A percentile compares a stretch with the other conserved stretches of the same genome.
Evolutionary conservation across 352 stramenopile species (phyloP).

Genomic region (Pythium dissimile): DNA sequence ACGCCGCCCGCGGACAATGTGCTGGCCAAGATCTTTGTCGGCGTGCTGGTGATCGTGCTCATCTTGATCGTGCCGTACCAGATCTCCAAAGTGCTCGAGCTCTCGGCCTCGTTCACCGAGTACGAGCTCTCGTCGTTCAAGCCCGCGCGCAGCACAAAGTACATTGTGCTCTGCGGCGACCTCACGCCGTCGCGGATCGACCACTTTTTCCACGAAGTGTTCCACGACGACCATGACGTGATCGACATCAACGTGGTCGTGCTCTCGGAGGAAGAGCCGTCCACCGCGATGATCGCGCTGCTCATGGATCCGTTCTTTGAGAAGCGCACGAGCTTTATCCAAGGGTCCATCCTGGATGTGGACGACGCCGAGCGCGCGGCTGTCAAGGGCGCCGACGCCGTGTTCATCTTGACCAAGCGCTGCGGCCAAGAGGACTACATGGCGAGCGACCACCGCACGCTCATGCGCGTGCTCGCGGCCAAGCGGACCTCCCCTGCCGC

Average conservation of each 20-base stretch:
- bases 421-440: slow-evolving; percentile 66
- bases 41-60: slow-evolving; percentile 76
- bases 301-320: slow-evolving; percentile 84
- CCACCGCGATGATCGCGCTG: slow-evolving; percentile 67
- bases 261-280: slow-evolving; percentile 70
- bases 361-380: slow-evolving; percentile 73
- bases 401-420: slow-evolving; percentile 74
- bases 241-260: slow-evolving; percentile 78
- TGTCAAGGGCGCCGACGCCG: slow-evolving; percentile 56
- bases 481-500: slow-evolving; percentile 55
- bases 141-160: slow-evolving; percentile 47
- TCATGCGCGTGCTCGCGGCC: slow-evolving; percentile 77
- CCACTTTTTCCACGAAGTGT: slow-evolving; percentile 85
- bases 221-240: slow-evolving; percentile 85
- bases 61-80: slow-evolving; percentile 87
- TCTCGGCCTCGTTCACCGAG: slow-evolving; percentile 66
- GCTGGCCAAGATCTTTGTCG: slow-evolving; percentile 80
- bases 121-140: slow-evolving; percentile 79
- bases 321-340: slow-evolving; percentile 80
- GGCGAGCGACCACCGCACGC: slow-evolving; percentile 68
- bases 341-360: slow-evolving; percentile 75
- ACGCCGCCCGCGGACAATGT: slow-evolving; percentile 77
- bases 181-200: slow-evolving; percentile 78
- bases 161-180: slow-evolving; percentile 82
- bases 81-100: slow-evolving; percentile 76